A percentile compares a stretch with the other conserved stretches of the same genome.
Evolutionary conservation across 2,329 filamentous ascomycete genomes (phyloP).

Genomic region (Hypocrella siamensis): DNA sequence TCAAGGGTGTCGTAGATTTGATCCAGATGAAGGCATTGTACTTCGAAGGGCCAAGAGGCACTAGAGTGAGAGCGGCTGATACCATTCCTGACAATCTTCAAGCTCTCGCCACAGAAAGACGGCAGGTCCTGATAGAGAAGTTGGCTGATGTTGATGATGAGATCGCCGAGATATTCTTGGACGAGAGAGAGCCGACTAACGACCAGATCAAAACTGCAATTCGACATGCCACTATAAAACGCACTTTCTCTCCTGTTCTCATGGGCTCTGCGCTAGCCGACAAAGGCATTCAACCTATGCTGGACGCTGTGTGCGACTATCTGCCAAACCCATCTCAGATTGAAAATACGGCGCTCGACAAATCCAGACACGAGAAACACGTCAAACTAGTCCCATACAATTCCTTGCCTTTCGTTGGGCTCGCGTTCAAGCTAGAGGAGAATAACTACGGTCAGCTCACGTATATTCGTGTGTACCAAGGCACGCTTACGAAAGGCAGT

Average conservation of each 20-base stretch:
- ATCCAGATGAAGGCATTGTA: conserved; percentile 88
- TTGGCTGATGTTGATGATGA: conserved; percentile 96
- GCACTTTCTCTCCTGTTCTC: conserved; percentile 87
- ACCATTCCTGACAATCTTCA: conserved; percentile 70
- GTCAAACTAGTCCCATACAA: conserved; percentile 90
- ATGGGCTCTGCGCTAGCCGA: conserved; percentile 94
- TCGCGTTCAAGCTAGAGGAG: conserved; percentile 98
- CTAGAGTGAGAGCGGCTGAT: conserved; percentile 57
- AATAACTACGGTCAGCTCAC: conserved; percentile 97
- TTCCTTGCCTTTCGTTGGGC: conserved; percentile 79
- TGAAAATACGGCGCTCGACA: conserved; percentile 78
- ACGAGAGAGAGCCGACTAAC: conserved; percentile 64
- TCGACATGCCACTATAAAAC: conserved; percentile 70
- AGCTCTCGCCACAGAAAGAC: conserved; percentile 65
- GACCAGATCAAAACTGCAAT: conserved; percentile 86
- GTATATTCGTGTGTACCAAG: conserved; percentile 97
- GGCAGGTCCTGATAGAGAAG: conserved; percentile 78
- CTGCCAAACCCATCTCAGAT: conserved; percentile 85
- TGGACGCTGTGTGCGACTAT: conserved; percentile 92
- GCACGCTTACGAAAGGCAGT: conserved; percentile 71
- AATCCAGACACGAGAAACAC: conserved; percentile 57
- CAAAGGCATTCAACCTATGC: conserved; percentile 90
- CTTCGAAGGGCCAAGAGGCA: conserved; percentile 72
- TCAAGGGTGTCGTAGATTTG: conserved; percentile 83
- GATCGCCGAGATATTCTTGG: conserved; percentile 87